Evolutionary conservation across 108 stramenopile species (phyloP).

Genomic region (Nitzschia sp.): DNA sequence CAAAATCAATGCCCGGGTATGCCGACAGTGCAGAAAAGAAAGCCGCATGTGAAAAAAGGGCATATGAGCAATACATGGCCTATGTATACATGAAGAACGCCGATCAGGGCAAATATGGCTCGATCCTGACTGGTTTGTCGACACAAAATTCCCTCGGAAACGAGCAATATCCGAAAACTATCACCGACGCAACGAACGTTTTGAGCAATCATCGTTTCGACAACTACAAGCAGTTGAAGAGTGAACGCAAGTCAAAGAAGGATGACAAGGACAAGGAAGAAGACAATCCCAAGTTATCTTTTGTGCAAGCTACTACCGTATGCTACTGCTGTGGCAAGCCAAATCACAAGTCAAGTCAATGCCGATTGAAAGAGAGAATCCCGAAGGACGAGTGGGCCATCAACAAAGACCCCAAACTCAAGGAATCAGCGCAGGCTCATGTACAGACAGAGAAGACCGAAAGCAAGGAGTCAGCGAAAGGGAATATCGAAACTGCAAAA

Average conservation of each 20-base stretch:
- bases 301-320: conserved; percentile 2
- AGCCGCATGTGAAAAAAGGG: not conserved
- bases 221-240: conserved; percentile 1
- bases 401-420: not conserved
- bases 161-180: conserved; percentile 23
- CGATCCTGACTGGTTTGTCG: conserved; percentile 17
- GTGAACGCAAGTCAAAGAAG: not conserved
- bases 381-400: conserved; percentile 20
- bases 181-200: conserved; percentile 15
- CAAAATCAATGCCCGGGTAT: conserved; percentile 1
- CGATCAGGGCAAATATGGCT: conserved; percentile 16
- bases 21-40: not conserved
- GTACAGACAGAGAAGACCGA: not conserved
- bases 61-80: not conserved
- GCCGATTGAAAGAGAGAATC: not conserved
- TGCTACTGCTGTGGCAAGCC: conserved; percentile 1
- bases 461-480: not conserved
- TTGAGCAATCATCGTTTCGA: conserved; percentile 6
- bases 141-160: conserved; percentile 20
- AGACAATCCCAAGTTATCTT: not conserved
- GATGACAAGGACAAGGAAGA: not conserved
- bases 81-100: conserved; percentile 10
- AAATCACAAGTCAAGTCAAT: conserved; percentile 7
- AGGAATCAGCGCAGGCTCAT: not conserved
- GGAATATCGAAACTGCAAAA: not conserved